Conservation (phyloP, 2,329 filamentous ascomycete genomes). For the Raffaelea albimanens region DNA sequence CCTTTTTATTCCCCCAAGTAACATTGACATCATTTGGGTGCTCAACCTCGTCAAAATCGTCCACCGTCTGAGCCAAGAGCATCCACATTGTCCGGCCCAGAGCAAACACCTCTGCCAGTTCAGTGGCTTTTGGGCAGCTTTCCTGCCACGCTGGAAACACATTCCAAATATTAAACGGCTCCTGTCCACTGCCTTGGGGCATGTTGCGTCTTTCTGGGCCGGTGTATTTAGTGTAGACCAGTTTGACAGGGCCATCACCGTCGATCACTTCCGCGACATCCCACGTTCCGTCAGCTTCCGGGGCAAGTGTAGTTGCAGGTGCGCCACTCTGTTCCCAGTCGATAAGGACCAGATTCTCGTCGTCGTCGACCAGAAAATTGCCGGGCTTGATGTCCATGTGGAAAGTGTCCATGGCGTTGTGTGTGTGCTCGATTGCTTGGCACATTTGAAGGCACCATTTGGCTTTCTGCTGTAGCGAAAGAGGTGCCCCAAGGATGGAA, state of each 20-base stretch:
- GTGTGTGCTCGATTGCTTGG: conserved; percentile 14
- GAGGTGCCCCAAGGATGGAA: not conserved
- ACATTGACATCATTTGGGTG: too few relatives aligned
- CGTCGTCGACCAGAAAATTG: conserved; percentile 12
- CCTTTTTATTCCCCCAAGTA: too few relatives aligned
- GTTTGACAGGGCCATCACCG: not conserved
- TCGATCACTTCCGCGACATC: conserved; percentile 10
- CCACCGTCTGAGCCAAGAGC: conserved; percentile 13
- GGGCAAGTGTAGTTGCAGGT: conserved; percentile 10
- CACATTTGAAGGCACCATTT: conserved; percentile 18
- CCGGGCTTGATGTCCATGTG: conserved; percentile 22
- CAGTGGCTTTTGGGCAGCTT: conserved; percentile 9
- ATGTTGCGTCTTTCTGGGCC: conserved; percentile 10
- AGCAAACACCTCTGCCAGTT: conserved; percentile 15
- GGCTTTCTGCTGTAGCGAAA: conserved; percentile 12
- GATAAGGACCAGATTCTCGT: conserved; percentile 5
- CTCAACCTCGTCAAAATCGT: too few relatives aligned
- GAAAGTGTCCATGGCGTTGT: conserved; percentile 14
- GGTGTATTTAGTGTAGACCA: conserved; percentile 12
- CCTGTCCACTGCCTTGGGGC: conserved; percentile 2
- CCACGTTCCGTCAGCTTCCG: conserved; percentile 15
- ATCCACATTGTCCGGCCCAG: conserved; percentile 16
- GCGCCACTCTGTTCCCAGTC: conserved; percentile 12
- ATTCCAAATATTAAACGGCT: conserved; percentile 11
- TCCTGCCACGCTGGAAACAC: conserved; percentile 12